These are phyloP conservation scores for Penicillium argentinense DNA, from an alignment of 495 filamentous ascomycete species.

Conservation along the genomic window DNA sequence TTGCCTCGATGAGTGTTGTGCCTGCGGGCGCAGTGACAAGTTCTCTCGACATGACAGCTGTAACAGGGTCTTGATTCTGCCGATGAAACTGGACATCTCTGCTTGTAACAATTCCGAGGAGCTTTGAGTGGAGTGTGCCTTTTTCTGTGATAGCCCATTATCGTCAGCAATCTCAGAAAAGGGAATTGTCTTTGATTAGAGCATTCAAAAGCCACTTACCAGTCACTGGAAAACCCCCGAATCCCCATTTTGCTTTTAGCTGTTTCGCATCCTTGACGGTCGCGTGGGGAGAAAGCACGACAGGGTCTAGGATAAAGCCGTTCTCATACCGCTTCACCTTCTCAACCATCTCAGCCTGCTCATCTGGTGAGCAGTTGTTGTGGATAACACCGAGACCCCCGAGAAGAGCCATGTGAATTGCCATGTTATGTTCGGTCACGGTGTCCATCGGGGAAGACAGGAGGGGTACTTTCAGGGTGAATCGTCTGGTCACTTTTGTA, in stretches of 20 bases:
- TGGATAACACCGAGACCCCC: constrained; percentile 97
- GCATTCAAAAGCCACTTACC: too few species aligned
- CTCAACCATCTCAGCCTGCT: constrained; percentile 96
- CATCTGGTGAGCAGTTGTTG: constrained; percentile 94
- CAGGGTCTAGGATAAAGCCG: constrained; percentile 95
- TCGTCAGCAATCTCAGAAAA: constrained; percentile 25
- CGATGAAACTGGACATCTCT: constrained; percentile 96
- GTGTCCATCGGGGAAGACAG: constrained; percentile 99
- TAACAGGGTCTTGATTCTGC: constrained; percentile 67
- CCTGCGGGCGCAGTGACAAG: constrained; percentile 87
- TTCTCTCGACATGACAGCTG: constrained; percentile 91
- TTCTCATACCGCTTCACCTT: constrained; percentile 99
- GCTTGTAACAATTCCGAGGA: constrained; percentile 94
- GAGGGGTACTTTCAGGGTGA: constrained; percentile 90
- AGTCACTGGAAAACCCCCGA: constrained; percentile 97
- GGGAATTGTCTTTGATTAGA: constrained; percentile 27
- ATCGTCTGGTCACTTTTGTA: constrained; percentile 90
- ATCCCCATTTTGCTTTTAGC: constrained; percentile 96
- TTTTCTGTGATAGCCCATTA: constrained; percentile 59
- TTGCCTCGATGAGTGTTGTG: constrained; percentile 83
- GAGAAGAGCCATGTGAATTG: constrained; percentile 96
- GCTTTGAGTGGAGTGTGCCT: constrained; percentile 88
- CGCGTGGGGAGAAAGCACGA: constrained; percentile 82
- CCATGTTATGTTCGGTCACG: constrained; percentile 98
- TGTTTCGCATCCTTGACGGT: constrained; percentile 90